Conservation (phyloP, 352 stramenopile genomes). For the Pythium brassicae region DNA sequence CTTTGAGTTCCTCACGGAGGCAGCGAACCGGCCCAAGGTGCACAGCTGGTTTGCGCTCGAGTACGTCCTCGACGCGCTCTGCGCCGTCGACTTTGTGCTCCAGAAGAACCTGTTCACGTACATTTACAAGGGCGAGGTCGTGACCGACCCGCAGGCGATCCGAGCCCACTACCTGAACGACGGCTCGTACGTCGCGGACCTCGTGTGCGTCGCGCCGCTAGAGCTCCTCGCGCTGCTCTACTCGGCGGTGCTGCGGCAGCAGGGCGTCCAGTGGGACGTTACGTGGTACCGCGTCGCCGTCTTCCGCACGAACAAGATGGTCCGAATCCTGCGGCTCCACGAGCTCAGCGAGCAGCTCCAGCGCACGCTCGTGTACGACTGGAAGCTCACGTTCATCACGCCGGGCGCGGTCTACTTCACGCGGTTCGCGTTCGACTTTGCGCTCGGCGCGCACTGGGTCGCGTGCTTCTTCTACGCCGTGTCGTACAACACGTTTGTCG, state of each 20-base stretch:
- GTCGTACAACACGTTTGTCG: slow-evolving; percentile 15
- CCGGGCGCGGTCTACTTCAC: slow-evolving; percentile 13
- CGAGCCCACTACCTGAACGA: slow-evolving; percentile 26
- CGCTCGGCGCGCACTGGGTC: slow-evolving; percentile 23
- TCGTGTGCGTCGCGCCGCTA: slow-evolving; percentile 24
- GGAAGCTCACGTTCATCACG: slow-evolving; percentile 7
- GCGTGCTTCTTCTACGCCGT: slow-evolving; percentile 21
- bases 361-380: slow-evolving; percentile 18
- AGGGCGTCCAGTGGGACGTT: slow-evolving; percentile 2
- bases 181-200: slow-evolving; percentile 25
- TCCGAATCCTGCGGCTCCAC: slow-evolving; percentile 17
- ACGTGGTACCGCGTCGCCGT: slow-evolving; percentile 16
- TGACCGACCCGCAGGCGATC: slow-evolving; percentile 20
- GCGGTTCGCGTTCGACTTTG: slow-evolving; percentile 19
- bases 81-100: slow-evolving; percentile 28
- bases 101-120: slow-evolving; percentile 27
- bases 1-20: slow-evolving; percentile 18
- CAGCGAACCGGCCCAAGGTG: slow-evolving; percentile 4
- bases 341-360: slow-evolving; percentile 15
- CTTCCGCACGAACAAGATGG: slow-evolving; percentile 18
- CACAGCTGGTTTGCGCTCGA: slow-evolving; percentile 29
- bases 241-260: not conserved
- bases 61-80: slow-evolving; percentile 31
- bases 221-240: slow-evolving; percentile 18
- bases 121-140: slow-evolving; percentile 26